Conservation (phyloP, 257 asterid species). For the Gardenia jasminoides region DNA sequence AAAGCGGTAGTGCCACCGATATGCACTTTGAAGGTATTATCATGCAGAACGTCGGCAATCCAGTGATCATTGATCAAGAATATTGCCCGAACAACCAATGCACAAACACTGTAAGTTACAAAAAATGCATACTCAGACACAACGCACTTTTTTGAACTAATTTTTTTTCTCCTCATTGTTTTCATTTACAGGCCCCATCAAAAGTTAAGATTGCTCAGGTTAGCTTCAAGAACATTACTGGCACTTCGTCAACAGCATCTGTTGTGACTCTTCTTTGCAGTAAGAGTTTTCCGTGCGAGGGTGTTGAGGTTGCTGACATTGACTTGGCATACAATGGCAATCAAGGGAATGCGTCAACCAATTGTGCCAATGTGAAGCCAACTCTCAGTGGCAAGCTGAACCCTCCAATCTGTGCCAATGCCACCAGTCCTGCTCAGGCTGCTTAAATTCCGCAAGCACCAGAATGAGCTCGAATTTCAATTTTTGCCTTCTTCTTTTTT, state of each 20-base stretch:
- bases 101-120: not conserved
- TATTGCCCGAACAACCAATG: slow-evolving; percentile 26
- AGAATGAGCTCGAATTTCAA: no score
- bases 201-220: slow-evolving; percentile 23
- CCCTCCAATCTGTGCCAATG: slow-evolving; percentile 27
- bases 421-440: not conserved
- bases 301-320: slow-evolving; percentile 38
- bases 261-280: slow-evolving; percentile 44
- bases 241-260: slow-evolving; percentile 33
- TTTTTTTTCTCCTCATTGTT: not conserved
- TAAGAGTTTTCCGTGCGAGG: slow-evolving; percentile 37
- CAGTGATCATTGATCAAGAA: slow-evolving; percentile 25
- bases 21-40: slow-evolving; percentile 25
- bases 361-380: slow-evolving; percentile 45
- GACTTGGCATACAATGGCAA: slow-evolving; percentile 38
- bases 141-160: no score
- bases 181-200: slow-evolving; percentile 17
- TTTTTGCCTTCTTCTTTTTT: not conserved
- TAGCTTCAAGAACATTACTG: slow-evolving; percentile 28
- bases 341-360: slow-evolving; percentile 28
- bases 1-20: not conserved
- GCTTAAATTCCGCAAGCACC: not conserved
- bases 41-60: slow-evolving; percentile 25
- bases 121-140: not conserved
- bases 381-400: slow-evolving; percentile 33